Evolutionary conservation across 1,284 basidiomycete genomes (phyloP), one percentile per base, ranked within the genome.

Genomic region (Cryptococcus deneoformans): DNA sequence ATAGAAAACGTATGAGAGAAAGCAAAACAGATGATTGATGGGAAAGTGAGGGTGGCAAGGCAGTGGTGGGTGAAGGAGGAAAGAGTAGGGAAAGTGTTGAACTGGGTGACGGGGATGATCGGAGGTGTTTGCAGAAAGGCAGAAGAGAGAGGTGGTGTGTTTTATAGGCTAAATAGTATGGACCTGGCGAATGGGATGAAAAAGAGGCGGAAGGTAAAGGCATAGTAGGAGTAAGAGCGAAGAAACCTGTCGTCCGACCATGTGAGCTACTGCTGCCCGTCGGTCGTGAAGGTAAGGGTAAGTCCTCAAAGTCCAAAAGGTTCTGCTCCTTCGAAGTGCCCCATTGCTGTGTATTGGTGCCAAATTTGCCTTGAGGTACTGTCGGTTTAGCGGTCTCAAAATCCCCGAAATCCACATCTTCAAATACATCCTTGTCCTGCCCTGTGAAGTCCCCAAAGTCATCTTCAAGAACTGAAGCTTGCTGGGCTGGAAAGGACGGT

Each of bases 371-470:
- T 9, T n/a, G 35, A 34, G 20, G 34, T 36, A 48, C 50, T 48
- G 40, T 57, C 36, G 57, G 44, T 49, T 59, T 65, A 8, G 54
- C 54, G n/a, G 35, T 57, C 52, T 60, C 72, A 46, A 85, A 95
- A 71, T 95, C 92, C 0, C 92, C 93, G 79, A 97, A 98, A 42
- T 94, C 93, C 63, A 95, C 90, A 57, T 91, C 85, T 46, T 79
- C 67, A 46, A 75, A 72, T 5, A 54, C 61, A 39, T 65, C 66
- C 42, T 63, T 63, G 35, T 58, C 64, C 46, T 71, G 68, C 10
- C 60, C 62, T 7, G 71, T 67, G 60, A 77, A 75, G 53, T 75
- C 72, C 9, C 72, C 71, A 58, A 72, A 73, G 46, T 75, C 71
- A 54, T 72, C 72, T 35, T 72, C 71, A 49, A 52, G 34, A 8